phyloP scores from a whole-genome alignment of 2,329 filamentous ascomycete genomes.

The Fusarium falciforme region DNA sequence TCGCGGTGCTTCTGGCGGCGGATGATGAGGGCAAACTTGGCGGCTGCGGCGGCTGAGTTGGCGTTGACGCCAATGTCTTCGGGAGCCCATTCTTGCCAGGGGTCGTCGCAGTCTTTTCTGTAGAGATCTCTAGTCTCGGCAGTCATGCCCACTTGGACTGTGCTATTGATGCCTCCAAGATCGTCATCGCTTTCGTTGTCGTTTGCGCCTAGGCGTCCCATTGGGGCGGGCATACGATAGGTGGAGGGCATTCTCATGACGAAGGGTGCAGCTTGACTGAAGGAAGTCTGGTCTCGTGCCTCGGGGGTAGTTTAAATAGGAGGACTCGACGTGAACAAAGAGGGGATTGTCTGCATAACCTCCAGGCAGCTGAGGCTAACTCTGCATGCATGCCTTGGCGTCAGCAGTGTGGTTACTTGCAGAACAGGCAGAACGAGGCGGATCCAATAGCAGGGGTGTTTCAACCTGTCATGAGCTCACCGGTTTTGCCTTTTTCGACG shows the following conservation, averaged over 20 bases:
- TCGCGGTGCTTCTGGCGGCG: slow-evolving; percentile 4
- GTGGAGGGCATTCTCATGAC: not conserved
- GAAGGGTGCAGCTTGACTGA: not conserved
- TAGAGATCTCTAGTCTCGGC: slow-evolving; percentile 3
- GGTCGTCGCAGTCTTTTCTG: not conserved
- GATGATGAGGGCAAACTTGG: slow-evolving; percentile 9
- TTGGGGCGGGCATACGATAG: not conserved
- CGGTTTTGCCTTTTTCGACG: not conserved
- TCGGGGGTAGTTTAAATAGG: not conserved
- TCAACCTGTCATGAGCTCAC: not conserved
- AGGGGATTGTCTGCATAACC: not conserved
- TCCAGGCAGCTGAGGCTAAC: not conserved
- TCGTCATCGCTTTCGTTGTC: not conserved
- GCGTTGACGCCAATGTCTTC: not conserved
- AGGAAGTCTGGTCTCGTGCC: not conserved
- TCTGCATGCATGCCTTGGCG: not conserved
- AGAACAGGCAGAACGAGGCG: not conserved
- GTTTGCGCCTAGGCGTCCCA: not conserved
- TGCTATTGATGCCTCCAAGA: not conserved
- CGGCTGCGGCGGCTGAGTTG: not conserved
- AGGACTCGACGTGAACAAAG: not conserved
- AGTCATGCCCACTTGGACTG: not conserved
- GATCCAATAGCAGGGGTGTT: not conserved
- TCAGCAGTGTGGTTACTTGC: not conserved
- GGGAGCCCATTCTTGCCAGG: slow-evolving; percentile 9